Evolutionary conservation across 345 rosid species (phyloP), one percentile per base, ranked within the genome.

Genomic region (Aethionema arabicum): DNA sequence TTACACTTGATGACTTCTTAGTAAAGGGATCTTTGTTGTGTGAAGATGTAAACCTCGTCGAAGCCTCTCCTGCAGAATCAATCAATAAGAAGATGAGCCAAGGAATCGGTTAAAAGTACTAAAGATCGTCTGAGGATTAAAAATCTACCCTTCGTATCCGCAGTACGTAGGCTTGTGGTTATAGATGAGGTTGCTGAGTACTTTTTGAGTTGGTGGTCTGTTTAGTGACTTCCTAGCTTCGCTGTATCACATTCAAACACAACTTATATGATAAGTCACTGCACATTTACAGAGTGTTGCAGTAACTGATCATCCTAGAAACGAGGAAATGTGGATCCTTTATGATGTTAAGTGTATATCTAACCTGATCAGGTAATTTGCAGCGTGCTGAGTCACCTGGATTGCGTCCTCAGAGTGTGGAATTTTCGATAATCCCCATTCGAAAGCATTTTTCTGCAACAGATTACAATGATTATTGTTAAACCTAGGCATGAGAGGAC

Each of bases 341-440:
- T 36, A 14, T 14, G 9, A 50, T 43, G 50, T 4, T 39, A 14
- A 10, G 38, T 11, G 36, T 2, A 70, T 16, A 70, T 41, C 86
- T 72, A 12, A 89, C 95, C 96, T 82, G 76, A 92, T 78, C 51
- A 89, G 74, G 68, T 68, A 79, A 74, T 89, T 92, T 4, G 98
- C 96, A 32, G 73, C 76, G 55, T 77, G 84, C 67, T 89, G 98
- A 39, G 96, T 89, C 73, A 92, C 98, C 57, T 76, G 85, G 69
- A 87, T 83, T 51, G 93, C 98, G 4, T 92, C 95, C 13, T 87
- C 95, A 1, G 96, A 77, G 79, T 87, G 98, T 16, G 98, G 98
- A 69, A 92, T 87, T 76, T 52, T 77, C 6, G 84, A 67, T 68
- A 59, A 67, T 53, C 91, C 93, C 96, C 96, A 92, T 70, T 83